Base-by-base conservation (phyloP, 768 basidiomycete species). In the Russula brevipes region DNA sequence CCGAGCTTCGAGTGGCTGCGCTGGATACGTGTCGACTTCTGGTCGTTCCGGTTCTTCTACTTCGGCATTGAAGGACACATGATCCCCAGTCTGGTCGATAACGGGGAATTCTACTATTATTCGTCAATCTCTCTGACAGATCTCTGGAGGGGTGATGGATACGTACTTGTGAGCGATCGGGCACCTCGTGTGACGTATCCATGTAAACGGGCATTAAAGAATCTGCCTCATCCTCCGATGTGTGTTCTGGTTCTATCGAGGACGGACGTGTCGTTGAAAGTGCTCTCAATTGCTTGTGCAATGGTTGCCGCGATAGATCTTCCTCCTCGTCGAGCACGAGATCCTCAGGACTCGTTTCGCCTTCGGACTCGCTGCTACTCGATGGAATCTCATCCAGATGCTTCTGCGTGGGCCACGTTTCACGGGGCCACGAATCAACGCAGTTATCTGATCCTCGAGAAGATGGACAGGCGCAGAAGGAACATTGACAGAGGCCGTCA, bases 251-350 rank as follows among this genome's bases (percentile, higher is more conserved):
- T 39, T 59, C 57, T 44, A 44, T 24, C 5, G 59, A 66, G 11
- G 56, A 30, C 24, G 45, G 31, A 31, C 38, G 44, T 19, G 14
- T 52, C 14, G 7, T 57, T 10, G 39, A 59, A 30, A 51, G 33
- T 3, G 16, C 36, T 42, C 35, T 54, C 16, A 9, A 59, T n/a
- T 14, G 56, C 35, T 47, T 57, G 33, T 56, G 54, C 9, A 41
- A 36, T 42, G 51, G 58, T 38, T 52, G 61, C 16, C 35, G 24
- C 17, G 42, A 57, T 6, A 59, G 11, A 42, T 68, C 67, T 35
- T 68, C 67, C 45, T 68, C 67, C 30, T 68, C 65, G 8, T 66
- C 67, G 24, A 66, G 54, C 17, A 51, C 19, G 10, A 66, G 64
- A 35, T 47, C 45, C 24, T 68, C 67, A 35, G 36, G 17, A 17